Percentiles rank a stretch among this genome's conserved stretches.
phyloP scores from a whole-genome alignment of 2,329 filamentous ascomycete genomes.

The Diaporthe vexans region DNA sequence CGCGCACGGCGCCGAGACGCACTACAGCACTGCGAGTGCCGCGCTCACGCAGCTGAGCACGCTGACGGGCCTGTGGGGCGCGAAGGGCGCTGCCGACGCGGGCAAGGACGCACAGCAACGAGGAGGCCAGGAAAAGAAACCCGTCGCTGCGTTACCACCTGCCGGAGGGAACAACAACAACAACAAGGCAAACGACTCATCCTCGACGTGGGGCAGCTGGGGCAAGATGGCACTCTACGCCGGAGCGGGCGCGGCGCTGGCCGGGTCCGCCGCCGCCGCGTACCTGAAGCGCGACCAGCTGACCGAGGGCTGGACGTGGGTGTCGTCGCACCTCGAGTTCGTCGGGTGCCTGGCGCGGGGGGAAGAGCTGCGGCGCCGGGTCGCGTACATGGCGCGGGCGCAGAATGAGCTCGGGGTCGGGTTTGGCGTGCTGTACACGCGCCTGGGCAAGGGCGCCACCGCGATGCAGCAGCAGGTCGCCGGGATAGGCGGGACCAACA shows the following conservation, averaged over 20 bases:
- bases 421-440: slow-evolving; percentile 90
- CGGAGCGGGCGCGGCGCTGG: slow-evolving; percentile 85
- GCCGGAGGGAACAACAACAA: slow-evolving; percentile 44
- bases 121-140: slow-evolving; percentile 50
- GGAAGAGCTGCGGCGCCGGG: slow-evolving; percentile 82
- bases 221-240: slow-evolving; percentile 89
- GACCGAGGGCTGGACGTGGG: slow-evolving; percentile 82
- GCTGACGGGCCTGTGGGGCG: slow-evolving; percentile 75
- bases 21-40: slow-evolving; percentile 81
- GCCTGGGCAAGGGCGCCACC: slow-evolving; percentile 78
- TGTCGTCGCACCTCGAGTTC: slow-evolving; percentile 91
- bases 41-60: slow-evolving; percentile 77
- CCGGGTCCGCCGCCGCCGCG: slow-evolving; percentile 85
- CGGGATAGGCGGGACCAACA: slow-evolving; percentile 68
- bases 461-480: slow-evolving; percentile 58
- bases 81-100: slow-evolving; percentile 47
- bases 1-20: slow-evolving; percentile 88
- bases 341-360: slow-evolving; percentile 89
- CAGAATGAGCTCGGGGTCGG: slow-evolving; percentile 77
- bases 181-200: slow-evolving; percentile 31
- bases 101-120: slow-evolving; percentile 7
- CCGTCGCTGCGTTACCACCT: slow-evolving; percentile 52
- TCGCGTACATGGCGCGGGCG: slow-evolving; percentile 76
- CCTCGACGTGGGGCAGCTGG: slow-evolving; percentile 79
- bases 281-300: slow-evolving; percentile 89